Conservation (phyloP, 2,329 filamentous ascomycete species). For the Xylariales sp. region DNA sequence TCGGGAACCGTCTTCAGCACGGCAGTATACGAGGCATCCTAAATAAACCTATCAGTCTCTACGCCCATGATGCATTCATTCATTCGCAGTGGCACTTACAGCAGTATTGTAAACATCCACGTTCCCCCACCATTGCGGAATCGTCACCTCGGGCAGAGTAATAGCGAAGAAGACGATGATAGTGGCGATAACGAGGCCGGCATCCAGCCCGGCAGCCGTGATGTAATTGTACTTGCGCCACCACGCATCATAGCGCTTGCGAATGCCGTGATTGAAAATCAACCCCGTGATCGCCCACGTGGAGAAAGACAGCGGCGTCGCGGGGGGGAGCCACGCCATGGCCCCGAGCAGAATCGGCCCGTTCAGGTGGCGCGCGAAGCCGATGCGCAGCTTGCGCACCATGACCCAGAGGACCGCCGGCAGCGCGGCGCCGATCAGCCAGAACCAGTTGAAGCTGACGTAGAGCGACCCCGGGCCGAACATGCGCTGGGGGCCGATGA, state of each 20-base stretch:
- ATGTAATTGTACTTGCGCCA: conserved; percentile 63
- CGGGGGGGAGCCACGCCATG: conserved; percentile 65
- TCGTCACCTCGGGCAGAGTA: conserved; percentile 51
- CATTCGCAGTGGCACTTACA: conserved; percentile 51
- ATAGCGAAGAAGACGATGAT: conserved; percentile 54
- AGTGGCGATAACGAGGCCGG: conserved; percentile 54
- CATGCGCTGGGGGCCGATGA: conserved; percentile 67
- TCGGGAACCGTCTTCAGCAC: conserved; percentile 49
- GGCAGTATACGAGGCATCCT: conserved; percentile 51
- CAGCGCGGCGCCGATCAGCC: conserved; percentile 61
- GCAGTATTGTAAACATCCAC: conserved; percentile 57
- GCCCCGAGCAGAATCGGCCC: conserved; percentile 69
- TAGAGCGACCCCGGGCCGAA: conserved; percentile 66
- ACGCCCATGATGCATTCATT: conserved; percentile 37
- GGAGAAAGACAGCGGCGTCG: conserved; percentile 69
- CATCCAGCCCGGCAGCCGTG: conserved; percentile 55
- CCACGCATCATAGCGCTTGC: conserved; percentile 66
- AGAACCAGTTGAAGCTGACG: conserved; percentile 64
- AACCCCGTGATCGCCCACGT: conserved; percentile 68
- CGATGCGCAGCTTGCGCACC: conserved; percentile 55
- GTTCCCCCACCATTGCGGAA: conserved; percentile 63
- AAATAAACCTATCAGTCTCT: conserved; percentile 37
- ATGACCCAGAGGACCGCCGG: conserved; percentile 61
- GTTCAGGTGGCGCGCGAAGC: conserved; percentile 62
- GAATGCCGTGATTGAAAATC: conserved; percentile 69